phyloP scores from a whole-genome alignment of 2,329 filamentous ascomycete species.

The Botrytis byssoidea region DNA sequence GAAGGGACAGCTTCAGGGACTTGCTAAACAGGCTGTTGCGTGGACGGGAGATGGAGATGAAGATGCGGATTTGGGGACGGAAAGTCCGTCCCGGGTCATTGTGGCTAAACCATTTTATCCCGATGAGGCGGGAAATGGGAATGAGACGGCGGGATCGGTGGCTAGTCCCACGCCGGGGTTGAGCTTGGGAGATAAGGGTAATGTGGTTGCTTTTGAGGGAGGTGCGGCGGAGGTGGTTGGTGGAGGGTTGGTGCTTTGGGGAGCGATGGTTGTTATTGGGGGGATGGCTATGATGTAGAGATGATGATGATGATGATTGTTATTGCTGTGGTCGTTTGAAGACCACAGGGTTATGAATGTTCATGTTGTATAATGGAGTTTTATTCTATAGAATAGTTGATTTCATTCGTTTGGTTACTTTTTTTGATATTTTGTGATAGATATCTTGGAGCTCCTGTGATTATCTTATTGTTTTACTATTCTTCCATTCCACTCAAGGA shows the following conservation, averaged over 20 bases:
- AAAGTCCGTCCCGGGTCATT: neutral
- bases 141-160: slow-evolving; percentile 2
- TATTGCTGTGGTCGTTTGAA: neutral
- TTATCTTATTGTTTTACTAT: fast-evolving
- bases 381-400: neutral
- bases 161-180: neutral
- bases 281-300: neutral
- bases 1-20: neutral
- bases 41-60: neutral
- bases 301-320: neutral
- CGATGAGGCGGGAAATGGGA: neutral
- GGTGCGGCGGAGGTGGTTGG: neutral
- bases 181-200: neutral
- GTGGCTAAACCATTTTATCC: slow-evolving; percentile 7
- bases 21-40: neutral
- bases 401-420: neutral
- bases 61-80: neutral
- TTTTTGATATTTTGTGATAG: neutral
- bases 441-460: too few relatives aligned
- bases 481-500: neutral
- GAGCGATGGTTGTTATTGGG: neutral
- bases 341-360: neutral
- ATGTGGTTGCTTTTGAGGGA: neutral
- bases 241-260: neutral
- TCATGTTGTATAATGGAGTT: neutral